Base-by-base conservation (phyloP, 805 yeast species). In the Nakazawaea siamensis region DNA sequence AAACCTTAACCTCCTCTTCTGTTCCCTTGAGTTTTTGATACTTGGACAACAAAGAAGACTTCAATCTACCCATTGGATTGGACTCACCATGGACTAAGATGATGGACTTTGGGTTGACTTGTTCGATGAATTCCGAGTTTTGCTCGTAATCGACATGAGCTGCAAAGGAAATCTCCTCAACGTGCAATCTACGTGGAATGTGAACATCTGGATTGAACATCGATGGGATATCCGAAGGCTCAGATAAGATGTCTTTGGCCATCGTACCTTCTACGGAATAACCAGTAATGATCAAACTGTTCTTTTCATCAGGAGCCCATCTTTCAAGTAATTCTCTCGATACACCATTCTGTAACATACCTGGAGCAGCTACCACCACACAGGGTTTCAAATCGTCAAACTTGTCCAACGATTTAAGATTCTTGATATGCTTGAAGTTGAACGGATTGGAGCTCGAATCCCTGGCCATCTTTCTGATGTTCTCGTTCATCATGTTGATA, bases 111-210 rank as follows among this genome's bases (percentile, higher is more conserved):
- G 99, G 95, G 39, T 81, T 80, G 2, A 92, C 85, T 40, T 77
- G 65, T 46, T 88, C 96, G 40, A 92, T 92, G 51, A 92, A 92
- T 38, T 82, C 84, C 1, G 95, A 66, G 47, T 92, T 92, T 51
- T 92, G 96, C 48, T 83, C 86, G 57, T 81, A 92, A 54, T 92
- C 99, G 16, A 92, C 99, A 58, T 92, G 99, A 0, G 99, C 99
- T n/a, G 98, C 97, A 66, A 92, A 92, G 1, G 97, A 88, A 4
- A 92, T 80, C 56, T 92, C 99, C 44, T 90, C 97, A 13, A 92
- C 79, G 31, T 72, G 73, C 37, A 94, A 60, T 43, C 97, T 69
- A 50, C 98, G 75, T 4, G 97, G 97, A 27, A 92, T 80, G 40
- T 76, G 72, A 14, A 78, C 61, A 41, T 87, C 96, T 0, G 94